Base-by-base conservation (phyloP, 495 filamentous ascomycete species). In the Xylona heveae region DNA sequence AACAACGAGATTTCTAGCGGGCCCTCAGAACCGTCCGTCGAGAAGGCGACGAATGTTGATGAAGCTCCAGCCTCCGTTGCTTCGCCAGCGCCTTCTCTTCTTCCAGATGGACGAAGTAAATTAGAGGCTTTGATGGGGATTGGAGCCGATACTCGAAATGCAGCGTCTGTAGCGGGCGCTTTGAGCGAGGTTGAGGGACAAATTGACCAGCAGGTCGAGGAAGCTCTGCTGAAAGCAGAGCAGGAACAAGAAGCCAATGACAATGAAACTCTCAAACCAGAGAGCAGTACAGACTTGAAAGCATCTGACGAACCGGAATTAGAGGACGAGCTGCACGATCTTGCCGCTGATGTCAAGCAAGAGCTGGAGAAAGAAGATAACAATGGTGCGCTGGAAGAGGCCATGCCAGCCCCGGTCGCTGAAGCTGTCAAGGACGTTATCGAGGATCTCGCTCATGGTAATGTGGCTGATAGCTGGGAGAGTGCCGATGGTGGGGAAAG, bases 121-220 rank as follows among this genome's bases (percentile, higher is more conserved):
- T 21, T 52, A 40, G 51, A 50, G 25, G 43, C 51, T 3, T 35
- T 47, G 3, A 42, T 42, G 24, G 39, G 33, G 10, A 49, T 43
- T 20, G 46, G 50, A 5, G 46, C 43, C 32, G 45, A 53, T 31
- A 52, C 58, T 0, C 57, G 54, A 21, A 52, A 62, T 31, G 65
- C 59, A 19, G 70, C 76, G 47, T 78, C 67, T 20, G 77, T 90
- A 4, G 58, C 73, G 19, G 66, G 78, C 6, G 77, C 79, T 9
- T 59, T 84, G 19, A 66, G 55, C 22, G 71, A 72, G 17, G 58
- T 82, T 31, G 77, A 70, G 5, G 59, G 64, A 36, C 56, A 73
- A 44, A 71, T 74, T 28, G 66, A 78, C 32, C 62, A 68, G 33
- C 67, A 83, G 43, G 69, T 74, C 6, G 68, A 71, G 34, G 66